Evolutionary conservation across 2,329 filamentous ascomycete genomes (phyloP).

Genomic region (Neonectria neomacrospora): DNA sequence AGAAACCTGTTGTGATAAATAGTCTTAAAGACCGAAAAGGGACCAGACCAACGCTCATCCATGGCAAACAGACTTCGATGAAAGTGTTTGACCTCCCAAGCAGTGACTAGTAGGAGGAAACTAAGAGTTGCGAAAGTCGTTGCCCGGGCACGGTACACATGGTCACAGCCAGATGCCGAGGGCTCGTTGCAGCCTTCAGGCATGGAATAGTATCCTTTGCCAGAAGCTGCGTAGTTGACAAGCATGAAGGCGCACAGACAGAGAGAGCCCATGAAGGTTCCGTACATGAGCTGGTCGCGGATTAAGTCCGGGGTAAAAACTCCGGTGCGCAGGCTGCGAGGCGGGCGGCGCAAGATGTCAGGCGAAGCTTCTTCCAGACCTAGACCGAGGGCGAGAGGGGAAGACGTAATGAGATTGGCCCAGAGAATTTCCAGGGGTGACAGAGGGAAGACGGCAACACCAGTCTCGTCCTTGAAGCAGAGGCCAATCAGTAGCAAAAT

Average conservation of each 20-base stretch:
- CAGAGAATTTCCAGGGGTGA: conserved; percentile 80
- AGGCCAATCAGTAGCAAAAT: conserved; percentile 75
- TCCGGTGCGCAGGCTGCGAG: conserved; percentile 68
- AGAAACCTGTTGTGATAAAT: conserved; percentile 76
- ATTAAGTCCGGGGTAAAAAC: conserved; percentile 74
- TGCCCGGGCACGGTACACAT: conserved; percentile 72
- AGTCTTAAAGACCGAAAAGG: conserved; percentile 65
- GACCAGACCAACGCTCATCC: conserved; percentile 63
- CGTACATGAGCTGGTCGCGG: conserved; percentile 74
- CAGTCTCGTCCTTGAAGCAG: conserved; percentile 70
- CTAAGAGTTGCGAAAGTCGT: conserved; percentile 76
- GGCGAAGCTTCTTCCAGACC: conserved; percentile 76
- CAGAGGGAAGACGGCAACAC: conserved; percentile 74
- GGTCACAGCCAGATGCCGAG: conserved; percentile 61
- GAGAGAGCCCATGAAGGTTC: conserved; percentile 70
- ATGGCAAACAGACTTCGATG: conserved; percentile 76
- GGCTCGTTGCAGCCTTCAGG: conserved; percentile 68
- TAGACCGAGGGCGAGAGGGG: conserved; percentile 76
- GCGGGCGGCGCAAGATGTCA: conserved; percentile 74
- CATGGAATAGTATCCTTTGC: conserved; percentile 60
- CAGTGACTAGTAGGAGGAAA: conserved; percentile 74
- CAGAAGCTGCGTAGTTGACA: conserved; percentile 63
- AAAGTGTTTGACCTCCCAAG: conserved; percentile 80
- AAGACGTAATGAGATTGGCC: conserved; percentile 80
- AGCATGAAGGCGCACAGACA: conserved; percentile 70